These are phyloP conservation scores for Ormosia semicastrata DNA, from an alignment of 306 rosid species.

Conservation along the genomic window DNA sequence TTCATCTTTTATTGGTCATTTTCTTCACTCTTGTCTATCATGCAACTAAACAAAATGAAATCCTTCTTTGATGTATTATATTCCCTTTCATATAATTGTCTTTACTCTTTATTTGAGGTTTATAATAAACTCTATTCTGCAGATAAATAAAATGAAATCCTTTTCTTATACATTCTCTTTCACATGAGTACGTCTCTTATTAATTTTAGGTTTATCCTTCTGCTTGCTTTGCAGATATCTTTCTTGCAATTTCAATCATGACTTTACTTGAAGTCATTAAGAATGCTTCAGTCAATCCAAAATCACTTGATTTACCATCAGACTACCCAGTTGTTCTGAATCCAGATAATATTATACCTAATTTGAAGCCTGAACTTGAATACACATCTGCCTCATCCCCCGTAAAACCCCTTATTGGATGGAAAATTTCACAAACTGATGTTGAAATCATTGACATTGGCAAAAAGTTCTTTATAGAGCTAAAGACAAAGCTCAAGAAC, in stretches of 20 bases:
- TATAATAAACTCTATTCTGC: background rate
- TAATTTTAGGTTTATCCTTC: conserved; percentile 12
- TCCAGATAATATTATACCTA: conserved; percentile 50
- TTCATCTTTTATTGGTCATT: too few species aligned
- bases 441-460: conserved; percentile 47
- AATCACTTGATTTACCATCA: conserved; percentile 30
- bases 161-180: background rate
- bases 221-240: conserved; percentile 18
- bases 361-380: conserved; percentile 40
- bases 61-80: too few species aligned
- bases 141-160: background rate
- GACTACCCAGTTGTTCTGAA: conserved; percentile 70
- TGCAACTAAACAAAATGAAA: too few species aligned
- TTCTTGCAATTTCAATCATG: conserved; percentile 42
- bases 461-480: conserved; percentile 48
- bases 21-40: too few species aligned
- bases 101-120: too few species aligned
- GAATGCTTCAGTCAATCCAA: conserved; percentile 43
- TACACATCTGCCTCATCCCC: conserved; percentile 38
- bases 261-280: conserved; percentile 64
- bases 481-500: conserved; percentile 47
- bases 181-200: background rate
- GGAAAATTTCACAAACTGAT: conserved; percentile 60
- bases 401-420: conserved; percentile 50
- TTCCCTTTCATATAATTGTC: too few species aligned